Percentiles rank a stretch among this genome's conserved stretches.
Evolutionary conservation across 2,329 filamentous ascomycete genomes (phyloP).

Genomic region (Penicillium palitans): DNA sequence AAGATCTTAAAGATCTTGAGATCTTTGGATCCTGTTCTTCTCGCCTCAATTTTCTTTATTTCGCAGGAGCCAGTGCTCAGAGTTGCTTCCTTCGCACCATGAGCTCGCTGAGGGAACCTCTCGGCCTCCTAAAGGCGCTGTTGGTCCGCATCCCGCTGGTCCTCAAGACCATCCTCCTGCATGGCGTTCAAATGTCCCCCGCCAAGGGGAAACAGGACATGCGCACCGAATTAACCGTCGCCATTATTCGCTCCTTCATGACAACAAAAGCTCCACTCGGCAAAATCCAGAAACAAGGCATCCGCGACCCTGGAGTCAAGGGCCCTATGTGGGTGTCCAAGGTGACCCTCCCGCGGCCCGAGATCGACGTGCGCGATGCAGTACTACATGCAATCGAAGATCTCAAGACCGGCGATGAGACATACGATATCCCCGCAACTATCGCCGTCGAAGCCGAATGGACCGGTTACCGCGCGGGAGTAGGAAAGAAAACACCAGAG

Average conservation of each 20-base stretch:
- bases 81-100: conserved; percentile 16
- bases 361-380: conserved; percentile 44
- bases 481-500: conserved; percentile 38
- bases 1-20: not conserved
- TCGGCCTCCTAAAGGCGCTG: conserved; percentile 40
- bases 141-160: conserved; percentile 44
- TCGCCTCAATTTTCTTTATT: not conserved
- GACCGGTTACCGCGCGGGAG: conserved; percentile 46
- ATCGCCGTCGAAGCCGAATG: conserved; percentile 47
- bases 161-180: conserved; percentile 44
- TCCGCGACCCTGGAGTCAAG: conserved; percentile 67
- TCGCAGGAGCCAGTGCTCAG: not conserved
- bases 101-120: conserved; percentile 24
- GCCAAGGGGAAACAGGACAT: conserved; percentile 77
- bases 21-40: not conserved
- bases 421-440: conserved; percentile 39
- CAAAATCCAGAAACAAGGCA: conserved; percentile 62
- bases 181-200: conserved; percentile 63
- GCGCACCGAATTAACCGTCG: conserved; percentile 69
- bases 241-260: conserved; percentile 68
- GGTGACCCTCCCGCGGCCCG: conserved; percentile 62
- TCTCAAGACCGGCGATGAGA: conserved; percentile 41
- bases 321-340: conserved; percentile 80
- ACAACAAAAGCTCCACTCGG: conserved; percentile 54
- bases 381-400: conserved; percentile 42